A percentile compares a stretch with the other conserved stretches of the same genome.
phyloP scores from a whole-genome alignment of 805 yeast species.

The Candida golubevii region DNA sequence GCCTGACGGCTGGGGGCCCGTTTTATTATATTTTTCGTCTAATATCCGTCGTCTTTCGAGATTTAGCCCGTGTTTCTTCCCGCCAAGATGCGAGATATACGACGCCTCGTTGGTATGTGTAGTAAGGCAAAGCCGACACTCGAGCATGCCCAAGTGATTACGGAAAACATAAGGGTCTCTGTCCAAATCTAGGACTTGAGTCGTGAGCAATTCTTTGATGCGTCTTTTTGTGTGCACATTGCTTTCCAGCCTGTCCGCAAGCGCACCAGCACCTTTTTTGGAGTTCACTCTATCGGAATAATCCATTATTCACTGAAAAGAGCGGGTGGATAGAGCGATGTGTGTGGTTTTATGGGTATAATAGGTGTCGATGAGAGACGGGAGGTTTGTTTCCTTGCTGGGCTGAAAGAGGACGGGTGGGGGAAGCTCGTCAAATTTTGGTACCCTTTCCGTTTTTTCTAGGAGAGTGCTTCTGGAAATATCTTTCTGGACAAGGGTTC shows the following conservation, averaged over 20 bases:
- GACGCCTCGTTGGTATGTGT: conserved; percentile 77
- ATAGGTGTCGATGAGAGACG: no score
- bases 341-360: no score
- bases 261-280: conserved; percentile 86
- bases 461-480: no score
- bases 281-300: conserved; percentile 87
- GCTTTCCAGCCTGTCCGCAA: conserved; percentile 69
- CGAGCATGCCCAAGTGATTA: conserved; percentile 79
- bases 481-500: no score
- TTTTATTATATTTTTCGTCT: conserved; percentile 28
- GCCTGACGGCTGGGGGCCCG: conserved; percentile 16
- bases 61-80: conserved; percentile 75
- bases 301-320: conserved; percentile 51
- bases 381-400: no score
- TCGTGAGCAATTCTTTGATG: conserved; percentile 55
- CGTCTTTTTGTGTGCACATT: conserved; percentile 67
- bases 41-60: conserved; percentile 52
- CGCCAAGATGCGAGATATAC: conserved; percentile 79
- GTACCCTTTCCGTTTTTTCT: no score
- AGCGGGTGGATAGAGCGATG: no score
- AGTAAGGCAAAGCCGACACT: conserved; percentile 81
- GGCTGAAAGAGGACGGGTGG: no score
- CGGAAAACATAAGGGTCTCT: conserved; percentile 80
- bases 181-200: conserved; percentile 47
- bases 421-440: no score